Conservation (phyloP, 352 stramenopile genomes). For the Phytophthora brassicae region DNA sequence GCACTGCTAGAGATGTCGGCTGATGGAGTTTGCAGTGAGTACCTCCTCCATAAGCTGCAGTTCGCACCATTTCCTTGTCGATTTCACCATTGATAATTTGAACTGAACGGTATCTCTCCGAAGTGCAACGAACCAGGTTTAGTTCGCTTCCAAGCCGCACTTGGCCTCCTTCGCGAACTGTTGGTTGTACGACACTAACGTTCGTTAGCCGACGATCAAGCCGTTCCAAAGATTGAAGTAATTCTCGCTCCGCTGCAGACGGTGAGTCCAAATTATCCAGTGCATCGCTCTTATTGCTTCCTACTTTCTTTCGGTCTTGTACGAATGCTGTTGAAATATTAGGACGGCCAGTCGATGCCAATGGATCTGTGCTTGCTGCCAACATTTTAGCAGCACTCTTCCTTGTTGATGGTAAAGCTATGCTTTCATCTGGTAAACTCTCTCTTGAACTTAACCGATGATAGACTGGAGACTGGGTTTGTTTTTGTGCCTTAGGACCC, state of each 20-base stretch:
- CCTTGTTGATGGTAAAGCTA: not conserved
- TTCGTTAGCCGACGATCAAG: constrained; percentile 43
- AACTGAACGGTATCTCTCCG: not conserved
- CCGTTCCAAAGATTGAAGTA: constrained; percentile 63
- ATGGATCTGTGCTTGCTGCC: not conserved
- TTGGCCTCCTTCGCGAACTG: constrained; percentile 2
- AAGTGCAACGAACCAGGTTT: not conserved
- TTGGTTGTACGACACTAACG: constrained; percentile 1
- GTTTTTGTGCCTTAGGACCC: not conserved
- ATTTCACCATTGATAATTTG: constrained; percentile 6
- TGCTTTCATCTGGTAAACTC: not conserved
- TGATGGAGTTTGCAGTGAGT: constrained; percentile 40
- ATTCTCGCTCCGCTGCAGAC: constrained; percentile 40
- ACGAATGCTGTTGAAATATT: not conserved
- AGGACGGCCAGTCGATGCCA: not conserved
- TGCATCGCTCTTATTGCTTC: not conserved
- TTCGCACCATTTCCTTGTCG: constrained; percentile 28
- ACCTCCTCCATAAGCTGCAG: constrained; percentile 46
- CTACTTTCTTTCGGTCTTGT: constrained; percentile 4
- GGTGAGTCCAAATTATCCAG: constrained; percentile 37
- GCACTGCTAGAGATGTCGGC: constrained; percentile 30
- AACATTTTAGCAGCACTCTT: not conserved
- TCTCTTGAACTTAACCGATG: not conserved
- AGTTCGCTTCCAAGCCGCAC: not conserved
- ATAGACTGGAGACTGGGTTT: not conserved